These are phyloP conservation scores for Apophysomyces ossiformis DNA, from an alignment of 371 early-diverging fungal genomes.

Conservation along the genomic window DNA sequence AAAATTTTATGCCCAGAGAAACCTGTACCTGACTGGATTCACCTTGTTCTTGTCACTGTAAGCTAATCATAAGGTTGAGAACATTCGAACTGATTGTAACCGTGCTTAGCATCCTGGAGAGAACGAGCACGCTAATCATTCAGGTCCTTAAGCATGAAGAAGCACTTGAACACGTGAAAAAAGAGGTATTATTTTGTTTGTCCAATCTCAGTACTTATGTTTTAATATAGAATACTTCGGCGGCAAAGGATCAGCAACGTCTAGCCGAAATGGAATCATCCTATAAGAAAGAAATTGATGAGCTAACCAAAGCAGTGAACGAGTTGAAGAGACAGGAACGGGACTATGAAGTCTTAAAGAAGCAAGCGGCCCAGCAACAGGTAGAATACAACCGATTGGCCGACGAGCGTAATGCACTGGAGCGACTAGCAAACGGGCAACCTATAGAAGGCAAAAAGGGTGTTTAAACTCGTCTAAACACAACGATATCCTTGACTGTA, in stretches of 20 bases:
- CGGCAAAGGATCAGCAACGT: conserved; percentile 25
- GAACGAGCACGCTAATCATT: conserved; percentile 69
- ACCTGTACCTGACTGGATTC: conserved; percentile 87
- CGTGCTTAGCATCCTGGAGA: conserved; percentile 61
- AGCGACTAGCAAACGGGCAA: conserved; percentile 21
- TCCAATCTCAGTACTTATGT: neutral
- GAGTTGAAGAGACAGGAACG: conserved; percentile 56
- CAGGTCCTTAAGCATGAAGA: conserved; percentile 69
- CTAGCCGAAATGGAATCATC: conserved; percentile 33
- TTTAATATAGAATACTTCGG: conserved; percentile 19
- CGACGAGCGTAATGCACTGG: conserved; percentile 68
- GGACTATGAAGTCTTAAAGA: conserved; percentile 75
- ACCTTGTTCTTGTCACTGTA: conserved; percentile 82
- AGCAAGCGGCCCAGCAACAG: conserved; percentile 72
- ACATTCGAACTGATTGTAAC: neutral
- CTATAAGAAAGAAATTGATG: conserved; percentile 28
- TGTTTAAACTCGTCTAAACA: conserved; percentile 14
- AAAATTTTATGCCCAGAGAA: conserved; percentile 86
- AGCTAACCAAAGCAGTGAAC: conserved; percentile 42
- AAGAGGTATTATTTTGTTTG: conserved; percentile 36
- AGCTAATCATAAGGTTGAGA: neutral
- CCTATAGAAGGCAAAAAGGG: conserved; percentile 23
- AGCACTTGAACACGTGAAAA: conserved; percentile 55
- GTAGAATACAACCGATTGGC: conserved; percentile 77
- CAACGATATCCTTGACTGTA: neutral